These are phyloP conservation scores for Ophiocordyceps robertsii DNA, from an alignment of 2,329 filamentous ascomycete species.

Conservation along the genomic window DNA sequence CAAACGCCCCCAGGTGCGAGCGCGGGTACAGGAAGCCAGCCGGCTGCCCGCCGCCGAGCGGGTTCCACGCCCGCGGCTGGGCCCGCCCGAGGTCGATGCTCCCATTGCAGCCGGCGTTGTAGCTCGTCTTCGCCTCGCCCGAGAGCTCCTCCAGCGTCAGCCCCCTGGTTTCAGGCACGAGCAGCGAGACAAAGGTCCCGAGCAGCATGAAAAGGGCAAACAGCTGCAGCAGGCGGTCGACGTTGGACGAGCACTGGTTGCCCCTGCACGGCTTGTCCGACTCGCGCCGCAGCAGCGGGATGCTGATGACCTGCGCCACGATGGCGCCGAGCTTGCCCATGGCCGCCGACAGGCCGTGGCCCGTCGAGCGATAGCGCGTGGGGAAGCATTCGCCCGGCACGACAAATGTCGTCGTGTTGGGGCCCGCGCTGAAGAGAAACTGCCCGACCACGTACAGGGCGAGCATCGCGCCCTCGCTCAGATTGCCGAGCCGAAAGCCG, in stretches of 20 bases:
- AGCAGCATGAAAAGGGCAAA: slow-evolving; percentile 71
- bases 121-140: slow-evolving; percentile 50
- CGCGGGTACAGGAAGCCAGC: slow-evolving; percentile 36
- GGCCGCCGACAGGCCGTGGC: slow-evolving; percentile 53
- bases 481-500: slow-evolving; percentile 42
- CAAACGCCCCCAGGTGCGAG: slow-evolving; percentile 11
- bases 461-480: slow-evolving; percentile 36
- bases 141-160: slow-evolving; percentile 59
- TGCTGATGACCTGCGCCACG: slow-evolving; percentile 51
- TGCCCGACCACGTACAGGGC: slow-evolving; percentile 51
- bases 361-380: slow-evolving; percentile 47
- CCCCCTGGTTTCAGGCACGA: slow-evolving; percentile 69
- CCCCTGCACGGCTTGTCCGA: slow-evolving; percentile 34
- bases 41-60: slow-evolving; percentile 34
- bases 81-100: slow-evolving; percentile 25
- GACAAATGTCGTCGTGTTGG: slow-evolving; percentile 54
- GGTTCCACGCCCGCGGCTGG: slow-evolving; percentile 25
- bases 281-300: slow-evolving; percentile 46
- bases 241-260: slow-evolving; percentile 39
- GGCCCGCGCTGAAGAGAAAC: slow-evolving; percentile 54
- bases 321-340: slow-evolving; percentile 57
- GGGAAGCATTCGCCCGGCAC: slow-evolving; percentile 53
- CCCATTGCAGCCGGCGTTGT: slow-evolving; percentile 36
- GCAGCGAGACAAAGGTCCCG: slow-evolving; percentile 51
- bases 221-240: slow-evolving; percentile 63